Evolutionary conservation across 1,139 yeast genomes (phyloP).

Genomic region (Nakaseomyces uthaithaninus): DNA sequence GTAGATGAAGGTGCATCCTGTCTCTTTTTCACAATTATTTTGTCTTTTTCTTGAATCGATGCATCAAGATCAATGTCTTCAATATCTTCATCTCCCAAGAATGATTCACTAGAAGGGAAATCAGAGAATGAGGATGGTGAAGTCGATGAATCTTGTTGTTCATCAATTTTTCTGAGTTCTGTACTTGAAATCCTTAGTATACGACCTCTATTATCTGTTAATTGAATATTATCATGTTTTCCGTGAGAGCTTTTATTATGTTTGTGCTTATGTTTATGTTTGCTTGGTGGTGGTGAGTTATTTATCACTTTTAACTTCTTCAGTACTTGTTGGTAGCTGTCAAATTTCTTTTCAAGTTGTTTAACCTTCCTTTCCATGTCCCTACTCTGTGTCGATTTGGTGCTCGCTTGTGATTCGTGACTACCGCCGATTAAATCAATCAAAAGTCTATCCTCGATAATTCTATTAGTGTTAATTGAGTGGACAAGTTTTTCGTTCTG

Average conservation of each 20-base stretch:
- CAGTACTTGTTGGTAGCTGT: constrained; percentile 23
- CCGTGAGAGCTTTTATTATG: constrained; percentile 7
- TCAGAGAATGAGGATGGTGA: constrained; percentile 10
- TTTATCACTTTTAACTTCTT: constrained; percentile 16
- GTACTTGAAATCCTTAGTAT: constrained; percentile 23
- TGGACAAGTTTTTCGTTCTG: constrained; percentile 30
- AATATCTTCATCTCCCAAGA: constrained; percentile 8
- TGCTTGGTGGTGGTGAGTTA: constrained; percentile 8
- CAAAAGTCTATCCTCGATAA: constrained; percentile 23
- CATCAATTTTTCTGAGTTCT: constrained; percentile 24
- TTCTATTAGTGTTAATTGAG: constrained; percentile 25
- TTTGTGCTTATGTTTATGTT: constrained; percentile 8
- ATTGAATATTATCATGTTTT: constrained; percentile 5
- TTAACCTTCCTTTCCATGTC: constrained; percentile 27
- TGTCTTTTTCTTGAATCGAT: neutral
- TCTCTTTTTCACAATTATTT: constrained; percentile 10
- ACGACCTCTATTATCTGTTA: constrained; percentile 9
- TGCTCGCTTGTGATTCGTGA: neutral
- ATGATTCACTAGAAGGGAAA: neutral
- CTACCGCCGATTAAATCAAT: constrained; percentile 19
- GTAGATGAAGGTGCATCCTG: constrained; percentile 7
- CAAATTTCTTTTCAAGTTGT: constrained; percentile 26
- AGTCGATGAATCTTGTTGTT: constrained; percentile 18
- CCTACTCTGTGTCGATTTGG: constrained; percentile 13
- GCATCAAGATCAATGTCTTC: constrained; percentile 5